A percentile compares a stretch with the other conserved stretches of the same genome.
Evolutionary conservation across 768 basidiomycete species (phyloP).

Genomic region (Suillus hirtellus): DNA sequence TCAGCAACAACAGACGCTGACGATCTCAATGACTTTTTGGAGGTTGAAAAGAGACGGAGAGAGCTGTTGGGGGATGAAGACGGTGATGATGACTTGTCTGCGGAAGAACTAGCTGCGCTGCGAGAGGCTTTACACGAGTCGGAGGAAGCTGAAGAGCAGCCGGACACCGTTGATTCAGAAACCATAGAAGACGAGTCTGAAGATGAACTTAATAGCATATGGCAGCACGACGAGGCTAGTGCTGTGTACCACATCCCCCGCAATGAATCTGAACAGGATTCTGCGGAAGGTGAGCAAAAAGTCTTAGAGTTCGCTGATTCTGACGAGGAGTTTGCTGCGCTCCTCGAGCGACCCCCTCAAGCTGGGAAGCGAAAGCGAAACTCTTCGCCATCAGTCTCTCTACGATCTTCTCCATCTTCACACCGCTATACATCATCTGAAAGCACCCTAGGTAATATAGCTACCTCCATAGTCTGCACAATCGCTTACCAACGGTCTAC

Average conservation of each 20-base stretch:
- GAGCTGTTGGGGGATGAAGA: conserved; percentile 37
- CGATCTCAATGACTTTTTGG: conserved; percentile 66
- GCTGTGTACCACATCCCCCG: conserved; percentile 33
- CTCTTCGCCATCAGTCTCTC: not conserved
- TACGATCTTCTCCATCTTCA: not conserved
- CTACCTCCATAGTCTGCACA: not conserved
- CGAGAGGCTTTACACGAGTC: conserved; percentile 20
- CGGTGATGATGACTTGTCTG: conserved; percentile 25
- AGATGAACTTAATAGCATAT: conserved; percentile 44
- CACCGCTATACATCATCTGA: not conserved
- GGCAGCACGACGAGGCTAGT: conserved; percentile 44
- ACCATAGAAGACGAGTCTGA: conserved; percentile 39
- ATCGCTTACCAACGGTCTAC: not conserved
- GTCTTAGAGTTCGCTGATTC: conserved; percentile 28
- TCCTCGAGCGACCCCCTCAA: conserved; percentile 21
- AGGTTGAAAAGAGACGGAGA: conserved; percentile 56
- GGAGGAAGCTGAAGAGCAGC: conserved; percentile 12
- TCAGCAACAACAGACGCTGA: conserved; percentile 52
- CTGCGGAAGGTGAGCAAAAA: conserved; percentile 19
- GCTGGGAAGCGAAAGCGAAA: conserved; percentile 27
- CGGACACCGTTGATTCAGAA: conserved; percentile 7
- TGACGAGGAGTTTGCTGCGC: conserved; percentile 30
- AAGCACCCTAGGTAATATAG: not conserved
- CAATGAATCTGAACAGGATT: conserved; percentile 20
- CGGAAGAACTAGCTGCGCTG: conserved; percentile 18